These are phyloP conservation scores for Pholiota molesta DNA, from an alignment of 768 basidiomycete genomes.

Conservation along the genomic window DNA sequence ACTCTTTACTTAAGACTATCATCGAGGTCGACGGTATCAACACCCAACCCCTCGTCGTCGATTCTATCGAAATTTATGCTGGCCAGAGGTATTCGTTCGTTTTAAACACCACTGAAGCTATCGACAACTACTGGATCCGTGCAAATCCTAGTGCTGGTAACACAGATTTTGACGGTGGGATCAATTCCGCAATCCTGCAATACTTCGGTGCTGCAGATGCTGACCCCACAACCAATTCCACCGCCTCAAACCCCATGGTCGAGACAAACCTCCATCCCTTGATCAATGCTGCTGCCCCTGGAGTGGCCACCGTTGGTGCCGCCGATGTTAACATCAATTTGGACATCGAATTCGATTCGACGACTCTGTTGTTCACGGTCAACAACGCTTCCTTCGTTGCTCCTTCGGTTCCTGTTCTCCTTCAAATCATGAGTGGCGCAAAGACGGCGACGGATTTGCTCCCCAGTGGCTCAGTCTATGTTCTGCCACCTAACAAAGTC, in stretches of 20 bases:
- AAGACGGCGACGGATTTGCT: conserved; percentile 37
- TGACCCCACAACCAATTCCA: conserved; percentile 42
- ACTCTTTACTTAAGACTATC: conserved; percentile 28
- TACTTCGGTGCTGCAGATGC: conserved; percentile 42
- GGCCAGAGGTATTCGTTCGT: conserved; percentile 53
- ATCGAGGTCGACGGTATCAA: conserved; percentile 45
- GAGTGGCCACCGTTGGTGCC: conserved; percentile 34
- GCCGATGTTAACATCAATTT: conserved; percentile 41
- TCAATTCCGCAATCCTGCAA: conserved; percentile 58
- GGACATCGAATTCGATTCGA: conserved; percentile 29
- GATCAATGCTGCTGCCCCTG: conserved; percentile 32
- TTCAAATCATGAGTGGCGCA: conserved; percentile 47
- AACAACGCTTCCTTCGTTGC: conserved; percentile 38
- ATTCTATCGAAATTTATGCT: conserved; percentile 33
- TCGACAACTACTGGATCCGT: conserved; percentile 49
- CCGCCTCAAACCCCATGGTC: conserved; percentile 29
- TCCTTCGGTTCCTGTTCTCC: conserved; percentile 44
- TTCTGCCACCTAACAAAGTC: conserved; percentile 41
- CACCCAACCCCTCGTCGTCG: conserved; percentile 37
- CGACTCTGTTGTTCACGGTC: conserved; percentile 26
- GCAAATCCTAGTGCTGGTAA: conserved; percentile 33
- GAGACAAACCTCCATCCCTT: conserved; percentile 42
- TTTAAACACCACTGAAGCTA: conserved; percentile 36
- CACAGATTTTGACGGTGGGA: conserved; percentile 26
- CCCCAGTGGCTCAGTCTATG: conserved; percentile 43